A percentile compares a stretch with the other conserved stretches of the same genome.
Evolutionary conservation across 2,329 filamentous ascomycete genomes (phyloP).

Genomic region (Calycina herbarum): DNA sequence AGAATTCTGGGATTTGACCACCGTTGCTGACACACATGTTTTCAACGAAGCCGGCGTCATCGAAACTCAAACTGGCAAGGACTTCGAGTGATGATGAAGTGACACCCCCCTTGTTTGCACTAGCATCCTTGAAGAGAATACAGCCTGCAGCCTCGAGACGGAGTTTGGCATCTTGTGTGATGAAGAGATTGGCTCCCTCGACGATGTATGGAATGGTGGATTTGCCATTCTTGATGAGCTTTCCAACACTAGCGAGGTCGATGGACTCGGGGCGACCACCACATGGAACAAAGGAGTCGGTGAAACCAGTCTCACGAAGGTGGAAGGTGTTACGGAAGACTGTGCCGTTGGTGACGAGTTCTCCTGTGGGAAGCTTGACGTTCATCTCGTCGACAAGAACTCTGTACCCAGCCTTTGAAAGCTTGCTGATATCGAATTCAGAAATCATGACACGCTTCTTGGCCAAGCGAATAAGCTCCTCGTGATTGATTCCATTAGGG

Average conservation of each 20-base stretch:
- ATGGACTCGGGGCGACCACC: constrained; percentile 96
- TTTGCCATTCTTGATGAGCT: constrained; percentile 89
- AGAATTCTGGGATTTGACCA: constrained; percentile 83
- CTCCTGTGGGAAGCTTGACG: constrained; percentile 81
- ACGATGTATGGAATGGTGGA: constrained; percentile 89
- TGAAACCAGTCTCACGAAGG: constrained; percentile 72
- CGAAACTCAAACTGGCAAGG: constrained; percentile 89
- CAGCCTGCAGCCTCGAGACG: constrained; percentile 93
- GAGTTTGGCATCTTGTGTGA: constrained; percentile 96
- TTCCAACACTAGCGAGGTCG: constrained; percentile 82
- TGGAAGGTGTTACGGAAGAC: constrained; percentile 98
- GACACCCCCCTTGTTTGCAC: constrained; percentile 97
- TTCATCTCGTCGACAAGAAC: constrained; percentile 91
- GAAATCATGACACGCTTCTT: constrained; percentile 87
- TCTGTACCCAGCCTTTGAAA: constrained; percentile 86
- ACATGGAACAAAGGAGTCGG: constrained; percentile 92
- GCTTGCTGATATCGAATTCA: constrained; percentile 79
- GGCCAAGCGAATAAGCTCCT: constrained; percentile 81
- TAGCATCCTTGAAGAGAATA: constrained; percentile 95
- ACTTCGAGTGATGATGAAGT: constrained; percentile 97
- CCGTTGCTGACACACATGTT: constrained; percentile 88
- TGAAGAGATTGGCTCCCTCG: constrained; percentile 97
- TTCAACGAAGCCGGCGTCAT: constrained; percentile 81
- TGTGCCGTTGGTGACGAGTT: constrained; percentile 86
- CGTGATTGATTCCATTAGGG: constrained; percentile 81